A percentile compares a stretch with the other conserved stretches of the same genome.
Evolutionary conservation across 805 yeast species (phyloP).

Genomic region (Yamadazyma scolyti): DNA sequence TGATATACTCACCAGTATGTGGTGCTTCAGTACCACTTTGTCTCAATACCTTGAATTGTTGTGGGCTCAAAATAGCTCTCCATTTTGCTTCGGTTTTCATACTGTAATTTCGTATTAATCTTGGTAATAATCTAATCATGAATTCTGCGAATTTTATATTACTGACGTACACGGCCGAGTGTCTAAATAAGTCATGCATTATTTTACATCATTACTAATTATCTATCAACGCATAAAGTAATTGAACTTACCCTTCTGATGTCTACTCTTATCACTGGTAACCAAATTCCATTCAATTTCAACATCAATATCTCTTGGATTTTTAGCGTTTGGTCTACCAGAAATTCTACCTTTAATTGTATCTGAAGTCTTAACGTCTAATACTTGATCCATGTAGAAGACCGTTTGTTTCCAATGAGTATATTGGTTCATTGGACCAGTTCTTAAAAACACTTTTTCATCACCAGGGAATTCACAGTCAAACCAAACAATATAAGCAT

Average conservation of each 20-base stretch:
- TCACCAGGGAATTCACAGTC: constrained; percentile 83
- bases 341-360: constrained; percentile 64
- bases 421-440: constrained; percentile 91
- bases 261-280: constrained; percentile 46
- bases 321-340: constrained; percentile 69
- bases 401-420: constrained; percentile 99
- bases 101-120: too few species aligned
- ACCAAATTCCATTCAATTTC: constrained; percentile 57
- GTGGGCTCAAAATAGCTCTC: constrained; percentile 73
- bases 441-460: constrained; percentile 71
- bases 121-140: too few species aligned
- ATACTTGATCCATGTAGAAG: constrained; percentile 79
- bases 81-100: constrained; percentile 58
- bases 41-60: constrained; percentile 75
- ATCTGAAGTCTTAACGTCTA: constrained; percentile 77
- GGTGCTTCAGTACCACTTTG: constrained; percentile 73
- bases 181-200: too few species aligned
- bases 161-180: too few species aligned
- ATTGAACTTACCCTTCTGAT: constrained; percentile 55
- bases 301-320: constrained; percentile 90
- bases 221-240: constrained; percentile 80
- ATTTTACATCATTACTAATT: too few species aligned
- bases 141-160: too few species aligned
- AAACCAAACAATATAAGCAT: constrained; percentile 92
- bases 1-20: constrained; percentile 55